Percentiles rank a stretch among this genome's conserved stretches.
Evolutionary conservation across 2,329 filamentous ascomycete species (phyloP).

Genomic region (Chaetomium sp.): DNA sequence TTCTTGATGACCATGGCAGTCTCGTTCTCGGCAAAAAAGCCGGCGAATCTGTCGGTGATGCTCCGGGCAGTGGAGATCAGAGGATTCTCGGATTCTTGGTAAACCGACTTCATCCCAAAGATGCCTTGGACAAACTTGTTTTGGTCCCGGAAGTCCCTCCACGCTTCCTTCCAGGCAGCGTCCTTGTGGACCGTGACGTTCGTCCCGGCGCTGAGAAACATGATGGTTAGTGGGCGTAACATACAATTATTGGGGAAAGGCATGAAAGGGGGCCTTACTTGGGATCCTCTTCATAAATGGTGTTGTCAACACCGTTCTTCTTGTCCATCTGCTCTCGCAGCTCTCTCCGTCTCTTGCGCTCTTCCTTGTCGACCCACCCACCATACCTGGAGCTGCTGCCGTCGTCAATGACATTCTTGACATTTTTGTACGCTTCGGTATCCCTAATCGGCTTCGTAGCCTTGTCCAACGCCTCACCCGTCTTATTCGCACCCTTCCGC

Average conservation of each 20-base stretch:
- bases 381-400: constrained; percentile 93
- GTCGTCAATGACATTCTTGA: constrained; percentile 95
- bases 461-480: constrained; percentile 83
- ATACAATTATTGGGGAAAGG: background rate
- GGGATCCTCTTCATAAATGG: constrained; percentile 74
- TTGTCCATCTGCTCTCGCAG: constrained; percentile 58
- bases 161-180: constrained; percentile 95
- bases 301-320: constrained; percentile 42
- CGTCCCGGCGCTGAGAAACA: constrained; percentile 67
- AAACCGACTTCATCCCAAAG: constrained; percentile 78
- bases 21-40: constrained; percentile 98
- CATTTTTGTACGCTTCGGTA: constrained; percentile 88
- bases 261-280: constrained; percentile 53
- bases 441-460: constrained; percentile 90
- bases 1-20: constrained; percentile 97
- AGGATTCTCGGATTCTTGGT: constrained; percentile 96
- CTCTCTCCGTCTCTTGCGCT: constrained; percentile 74
- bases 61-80: constrained; percentile 86
- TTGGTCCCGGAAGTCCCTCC: constrained; percentile 87
- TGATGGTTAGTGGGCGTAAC: constrained; percentile 6
- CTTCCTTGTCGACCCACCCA: constrained; percentile 95
- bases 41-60: constrained; percentile 86
- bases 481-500: constrained; percentile 76
- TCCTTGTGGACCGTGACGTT: constrained; percentile 96
- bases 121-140: constrained; percentile 83